Evolutionary conservation across 2,329 filamentous ascomycete species (phyloP).

Genomic region (Fusarium zealandicum): DNA sequence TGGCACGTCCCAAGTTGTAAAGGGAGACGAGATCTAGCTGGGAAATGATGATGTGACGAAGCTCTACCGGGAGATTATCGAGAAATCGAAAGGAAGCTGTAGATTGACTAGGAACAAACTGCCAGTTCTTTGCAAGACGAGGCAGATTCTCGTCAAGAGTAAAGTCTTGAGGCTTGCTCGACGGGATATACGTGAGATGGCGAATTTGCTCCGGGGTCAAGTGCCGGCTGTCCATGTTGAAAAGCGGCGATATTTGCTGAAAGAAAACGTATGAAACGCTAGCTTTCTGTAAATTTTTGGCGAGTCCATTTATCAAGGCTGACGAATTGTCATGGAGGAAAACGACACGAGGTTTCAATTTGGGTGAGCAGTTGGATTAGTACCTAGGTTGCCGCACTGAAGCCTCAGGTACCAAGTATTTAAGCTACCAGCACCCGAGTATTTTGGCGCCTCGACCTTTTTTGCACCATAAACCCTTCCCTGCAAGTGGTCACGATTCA

Average conservation of each 20-base stretch:
- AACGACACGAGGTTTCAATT: no score
- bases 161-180: background rate
- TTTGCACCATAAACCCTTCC: background rate
- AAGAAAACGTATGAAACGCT: background rate
- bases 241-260: background rate
- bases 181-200: background rate
- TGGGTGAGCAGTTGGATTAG: no score
- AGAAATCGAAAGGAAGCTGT: background rate
- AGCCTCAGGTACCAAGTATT: constrained; percentile 11
- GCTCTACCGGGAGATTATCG: background rate
- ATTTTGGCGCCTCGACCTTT: background rate
- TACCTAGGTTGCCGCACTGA: background rate
- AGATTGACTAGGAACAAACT: background rate
- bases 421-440: background rate
- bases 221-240: background rate
- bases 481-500: background rate
- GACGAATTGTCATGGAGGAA: no score
- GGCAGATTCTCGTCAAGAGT: constrained; percentile 2
- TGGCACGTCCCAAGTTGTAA: background rate
- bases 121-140: background rate
- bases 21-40: constrained; percentile 6
- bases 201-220: background rate
- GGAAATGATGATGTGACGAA: constrained; percentile 2
- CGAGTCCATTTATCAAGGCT: no score
- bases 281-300: background rate